Percentiles rank a stretch among this genome's conserved stretches.
phyloP scores from a whole-genome alignment of 1,139 yeast species.

The Saccharomyces pastorianus region DNA sequence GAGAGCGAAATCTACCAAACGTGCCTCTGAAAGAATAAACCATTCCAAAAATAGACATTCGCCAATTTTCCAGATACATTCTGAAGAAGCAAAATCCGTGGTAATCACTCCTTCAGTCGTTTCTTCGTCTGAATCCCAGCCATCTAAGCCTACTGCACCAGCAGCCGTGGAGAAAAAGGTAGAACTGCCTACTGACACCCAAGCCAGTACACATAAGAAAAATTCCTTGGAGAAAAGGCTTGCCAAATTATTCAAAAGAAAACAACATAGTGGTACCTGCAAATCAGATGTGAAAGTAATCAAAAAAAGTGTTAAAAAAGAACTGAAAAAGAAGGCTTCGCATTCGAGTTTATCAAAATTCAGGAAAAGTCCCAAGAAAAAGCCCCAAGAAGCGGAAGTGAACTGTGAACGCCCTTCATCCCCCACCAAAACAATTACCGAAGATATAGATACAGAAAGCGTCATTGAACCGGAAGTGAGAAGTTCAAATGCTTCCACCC shows the following conservation, averaged over 20 bases:
- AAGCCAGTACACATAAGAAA: neutral
- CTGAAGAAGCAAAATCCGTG: neutral
- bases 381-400: neutral
- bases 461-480: neutral
- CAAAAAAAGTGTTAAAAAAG: constrained; percentile 5
- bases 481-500: neutral
- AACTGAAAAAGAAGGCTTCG: constrained; percentile 11
- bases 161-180: constrained; percentile 2
- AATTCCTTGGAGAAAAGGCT: constrained; percentile 22
- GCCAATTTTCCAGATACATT: constrained; percentile 8
- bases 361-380: constrained; percentile 8
- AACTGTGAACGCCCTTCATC: neutral
- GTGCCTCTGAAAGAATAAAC: constrained; percentile 12
- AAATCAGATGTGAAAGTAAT: neutral
- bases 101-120: neutral
- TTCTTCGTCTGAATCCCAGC: neutral
- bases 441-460: neutral
- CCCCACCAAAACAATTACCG: neutral
- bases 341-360: constrained; percentile 10
- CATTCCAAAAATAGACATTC: constrained; percentile 25
- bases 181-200: neutral
- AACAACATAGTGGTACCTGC: constrained; percentile 4
- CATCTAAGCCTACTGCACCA: neutral
- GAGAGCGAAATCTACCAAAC: constrained; percentile 6
- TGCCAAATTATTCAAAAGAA: constrained; percentile 22